Percentiles rank a stretch among this genome's conserved stretches.
phyloP scores from a whole-genome alignment of 345 rosid genomes.

The Sonneratia alba region DNA sequence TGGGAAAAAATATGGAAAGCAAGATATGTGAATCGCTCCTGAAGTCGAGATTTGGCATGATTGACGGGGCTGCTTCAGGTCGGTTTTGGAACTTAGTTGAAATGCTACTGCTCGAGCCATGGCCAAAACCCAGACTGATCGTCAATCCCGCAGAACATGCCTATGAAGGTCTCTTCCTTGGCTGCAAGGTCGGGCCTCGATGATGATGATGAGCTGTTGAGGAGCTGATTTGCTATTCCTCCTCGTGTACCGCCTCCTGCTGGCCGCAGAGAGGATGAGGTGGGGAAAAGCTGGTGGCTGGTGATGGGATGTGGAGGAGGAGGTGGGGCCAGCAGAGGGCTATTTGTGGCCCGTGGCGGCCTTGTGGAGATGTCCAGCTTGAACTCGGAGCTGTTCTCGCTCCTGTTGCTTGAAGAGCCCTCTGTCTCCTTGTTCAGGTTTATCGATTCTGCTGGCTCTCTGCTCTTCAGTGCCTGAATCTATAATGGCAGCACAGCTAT shows the following conservation, averaged over 20 bases:
- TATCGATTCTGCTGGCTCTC: slow-evolving; percentile 77
- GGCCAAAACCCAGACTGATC: slow-evolving; percentile 96
- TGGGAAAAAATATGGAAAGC: neutral
- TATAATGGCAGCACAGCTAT: slow-evolving; percentile 14
- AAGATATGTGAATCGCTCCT: neutral
- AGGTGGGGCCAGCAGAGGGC: slow-evolving; percentile 37
- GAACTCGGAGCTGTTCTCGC: slow-evolving; percentile 84
- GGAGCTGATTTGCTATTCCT: neutral
- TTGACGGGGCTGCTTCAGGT: neutral
- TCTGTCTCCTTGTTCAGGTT: slow-evolving; percentile 94
- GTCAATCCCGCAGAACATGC: slow-evolving; percentile 84
- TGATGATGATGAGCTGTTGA: neutral
- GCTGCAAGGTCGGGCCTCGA: slow-evolving; percentile 41
- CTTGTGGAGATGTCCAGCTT: slow-evolving; percentile 66
- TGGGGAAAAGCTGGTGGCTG: slow-evolving; percentile 54
- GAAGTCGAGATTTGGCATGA: neutral
- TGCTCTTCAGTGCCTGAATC: slow-evolving; percentile 78
- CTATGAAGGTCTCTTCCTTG: slow-evolving; percentile 80
- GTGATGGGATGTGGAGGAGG: slow-evolving; percentile 18
- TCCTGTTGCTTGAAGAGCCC: slow-evolving; percentile 87
- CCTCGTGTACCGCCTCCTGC: slow-evolving; percentile 8
- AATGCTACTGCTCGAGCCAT: slow-evolving; percentile 86
- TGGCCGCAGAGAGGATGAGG: slow-evolving; percentile 16
- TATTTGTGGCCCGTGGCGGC: slow-evolving; percentile 59
- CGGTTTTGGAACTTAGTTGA: slow-evolving; percentile 26